Base-by-base conservation (phyloP, 352 stramenopile genomes). In the Hyaloperonospora arabidopsidis region DNA sequence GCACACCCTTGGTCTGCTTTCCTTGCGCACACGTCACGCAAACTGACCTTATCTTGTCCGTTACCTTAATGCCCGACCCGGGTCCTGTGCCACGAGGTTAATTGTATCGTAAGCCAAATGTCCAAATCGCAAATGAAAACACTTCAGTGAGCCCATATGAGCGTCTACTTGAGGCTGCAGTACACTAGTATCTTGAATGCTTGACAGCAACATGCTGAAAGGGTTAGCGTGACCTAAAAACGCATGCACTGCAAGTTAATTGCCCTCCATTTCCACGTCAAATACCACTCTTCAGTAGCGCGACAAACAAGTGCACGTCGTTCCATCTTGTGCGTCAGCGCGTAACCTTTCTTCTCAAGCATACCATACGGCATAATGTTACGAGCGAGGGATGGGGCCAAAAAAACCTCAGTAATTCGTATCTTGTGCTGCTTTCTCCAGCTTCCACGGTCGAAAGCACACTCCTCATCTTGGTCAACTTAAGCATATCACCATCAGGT, bases 1-100 rank as follows among this genome's bases (percentile, higher is more conserved):
- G 22, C 18, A 12, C 1, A 19, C 50, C 49, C 57, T 62, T 2
- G 25, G 39, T 35, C 19, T 63, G 45, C 17, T 68, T 68, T 0
- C 48, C 54, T 35, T 60, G 0, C 5, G 53, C 60, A 36, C 52
- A 67, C 1, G 54, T 48, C 0, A 67, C 11, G 29, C 59, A 63
- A 3, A 47, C 57, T 1, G 49, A 23, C 1, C 45, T 7, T 22
- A 14, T 17, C 13, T 32, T 32, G 12, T 62, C 41, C 15, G 46
- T 62, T 0, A 62, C 4, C 0, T 13, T 3, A 11, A 56, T 62
- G 13, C 46, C 40, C 6, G 41, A 52, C 4, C 39, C 39, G 39
- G 32, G 3, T 52, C 54, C 1, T 36, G 10, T 2, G 40, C 48
- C 2, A 62, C 11, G 14, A 25, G 15, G 22, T 56, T 43, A 0